A percentile compares a stretch with the other conserved stretches of the same genome.
Conservation (phyloP, 2,329 filamentous ascomycete species). For the Aspergillus cejpii region DNA sequence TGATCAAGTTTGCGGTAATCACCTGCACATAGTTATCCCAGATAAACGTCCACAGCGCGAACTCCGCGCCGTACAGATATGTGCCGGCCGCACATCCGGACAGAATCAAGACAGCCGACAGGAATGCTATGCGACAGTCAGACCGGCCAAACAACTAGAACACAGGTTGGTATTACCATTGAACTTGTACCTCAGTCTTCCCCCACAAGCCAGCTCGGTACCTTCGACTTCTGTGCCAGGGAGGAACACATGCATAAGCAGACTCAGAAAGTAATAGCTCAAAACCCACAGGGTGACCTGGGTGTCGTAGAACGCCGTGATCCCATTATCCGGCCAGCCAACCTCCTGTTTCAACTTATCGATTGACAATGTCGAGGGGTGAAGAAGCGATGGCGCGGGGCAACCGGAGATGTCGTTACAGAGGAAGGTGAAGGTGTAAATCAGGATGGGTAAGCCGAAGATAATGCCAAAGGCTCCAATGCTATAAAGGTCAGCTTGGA, state of each 20-base stretch:
- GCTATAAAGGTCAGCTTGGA: slow-evolving; percentile 41
- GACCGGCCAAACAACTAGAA: slow-evolving; percentile 4
- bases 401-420: slow-evolving; percentile 94
- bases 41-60: slow-evolving; percentile 86
- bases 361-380: slow-evolving; percentile 63
- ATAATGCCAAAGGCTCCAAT: slow-evolving; percentile 70
- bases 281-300: slow-evolving; percentile 63
- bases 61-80: slow-evolving; percentile 67
- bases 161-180: slow-evolving; percentile 50
- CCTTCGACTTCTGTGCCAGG: slow-evolving; percentile 69
- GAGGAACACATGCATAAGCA: slow-evolving; percentile 67
- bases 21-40: slow-evolving; percentile 85
- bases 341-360: slow-evolving; percentile 70
- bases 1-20: slow-evolving; percentile 72
- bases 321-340: slow-evolving; percentile 69
- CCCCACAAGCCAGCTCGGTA: slow-evolving; percentile 61
- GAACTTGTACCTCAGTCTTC: slow-evolving; percentile 73
- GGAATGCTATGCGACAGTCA: slow-evolving; percentile 53
- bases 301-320: slow-evolving; percentile 63
- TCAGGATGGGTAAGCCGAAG: slow-evolving; percentile 69
- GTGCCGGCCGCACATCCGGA: slow-evolving; percentile 68
- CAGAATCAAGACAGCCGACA: slow-evolving; percentile 67
- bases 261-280: slow-evolving; percentile 70
- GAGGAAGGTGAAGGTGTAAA: slow-evolving; percentile 72
- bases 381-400: slow-evolving; percentile 72